Evolutionary conservation across 208 protist genomes (phyloP).

Genomic region (Hexamita inflata): DNA sequence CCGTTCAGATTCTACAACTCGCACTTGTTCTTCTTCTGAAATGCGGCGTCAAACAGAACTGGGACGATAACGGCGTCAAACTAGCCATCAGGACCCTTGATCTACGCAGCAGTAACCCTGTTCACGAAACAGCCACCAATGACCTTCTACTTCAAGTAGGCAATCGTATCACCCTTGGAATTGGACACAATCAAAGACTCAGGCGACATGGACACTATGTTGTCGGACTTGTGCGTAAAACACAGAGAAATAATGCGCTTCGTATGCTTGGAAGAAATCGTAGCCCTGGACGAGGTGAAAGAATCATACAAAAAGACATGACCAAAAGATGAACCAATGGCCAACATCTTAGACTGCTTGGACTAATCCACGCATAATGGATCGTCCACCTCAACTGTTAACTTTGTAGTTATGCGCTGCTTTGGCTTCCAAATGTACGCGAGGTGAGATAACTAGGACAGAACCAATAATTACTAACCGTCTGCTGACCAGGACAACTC

Average conservation of each 20-base stretch:
- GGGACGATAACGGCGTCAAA: conserved; percentile 1
- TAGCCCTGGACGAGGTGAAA: background rate
- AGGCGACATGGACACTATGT: background rate
- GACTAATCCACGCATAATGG: conserved; percentile 1
- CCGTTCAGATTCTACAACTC: background rate
- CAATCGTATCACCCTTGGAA: background rate
- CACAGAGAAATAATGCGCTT: background rate
- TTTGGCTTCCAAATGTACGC: background rate
- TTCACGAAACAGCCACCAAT: conserved; percentile 2
- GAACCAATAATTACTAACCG: background rate
- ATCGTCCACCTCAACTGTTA: background rate
- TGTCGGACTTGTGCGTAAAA: background rate
- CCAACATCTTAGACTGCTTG: background rate
- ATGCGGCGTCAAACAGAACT: background rate
- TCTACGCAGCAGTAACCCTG: background rate
- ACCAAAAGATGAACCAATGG: background rate
- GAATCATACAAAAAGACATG: conserved; percentile 19
- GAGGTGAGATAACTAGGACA: background rate
- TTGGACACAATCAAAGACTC: background rate
- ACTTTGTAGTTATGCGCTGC: background rate
- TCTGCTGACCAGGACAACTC: background rate
- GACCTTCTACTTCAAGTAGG: background rate
- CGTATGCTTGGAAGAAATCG: background rate
- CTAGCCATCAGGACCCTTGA: background rate
- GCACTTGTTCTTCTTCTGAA: background rate